Evolutionary conservation across 2,329 filamentous ascomycete species (phyloP).

Genomic region (Alternaria sp.): DNA sequence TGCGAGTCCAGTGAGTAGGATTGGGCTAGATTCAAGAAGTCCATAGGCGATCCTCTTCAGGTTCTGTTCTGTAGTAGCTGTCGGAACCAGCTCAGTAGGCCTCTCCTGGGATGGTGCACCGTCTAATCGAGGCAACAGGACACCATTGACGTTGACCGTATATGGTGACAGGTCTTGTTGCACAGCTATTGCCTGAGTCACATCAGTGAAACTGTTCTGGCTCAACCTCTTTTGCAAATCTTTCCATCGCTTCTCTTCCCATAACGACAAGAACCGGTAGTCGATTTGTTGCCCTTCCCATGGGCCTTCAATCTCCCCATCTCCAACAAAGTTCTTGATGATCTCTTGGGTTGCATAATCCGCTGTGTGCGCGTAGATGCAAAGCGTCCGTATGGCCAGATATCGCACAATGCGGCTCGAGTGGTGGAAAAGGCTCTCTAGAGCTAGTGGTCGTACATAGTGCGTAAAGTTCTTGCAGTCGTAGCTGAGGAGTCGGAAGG

Average conservation of each 20-base stretch:
- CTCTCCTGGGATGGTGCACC: conserved; percentile 38
- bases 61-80: conserved; percentile 76
- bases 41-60: conserved; percentile 73
- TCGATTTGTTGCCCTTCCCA: conserved; percentile 83
- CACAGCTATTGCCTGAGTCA: conserved; percentile 6
- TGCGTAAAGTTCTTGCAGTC: conserved; percentile 73
- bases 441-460: conserved; percentile 70
- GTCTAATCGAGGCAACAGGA: conserved; percentile 51
- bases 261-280: conserved; percentile 75
- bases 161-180: conserved; percentile 40
- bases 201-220: conserved; percentile 7
- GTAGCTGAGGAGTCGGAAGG: conserved; percentile 82
- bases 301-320: conserved; percentile 69
- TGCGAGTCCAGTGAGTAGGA: conserved; percentile 82
- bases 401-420: conserved; percentile 72
- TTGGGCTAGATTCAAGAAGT: conserved; percentile 73
- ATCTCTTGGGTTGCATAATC: conserved; percentile 81
- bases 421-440: conserved; percentile 74
- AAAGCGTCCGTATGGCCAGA: conserved; percentile 82
- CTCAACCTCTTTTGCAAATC: conserved; percentile 25
- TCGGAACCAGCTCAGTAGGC: conserved; percentile 62
- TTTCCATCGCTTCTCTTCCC: conserved; percentile 67
- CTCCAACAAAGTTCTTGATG: conserved; percentile 70
- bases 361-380: conserved; percentile 78
- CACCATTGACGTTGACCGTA: conserved; percentile 47